phyloP scores from a whole-genome alignment of 495 filamentous ascomycete genomes.

The Aspergillus heteromorphus region DNA sequence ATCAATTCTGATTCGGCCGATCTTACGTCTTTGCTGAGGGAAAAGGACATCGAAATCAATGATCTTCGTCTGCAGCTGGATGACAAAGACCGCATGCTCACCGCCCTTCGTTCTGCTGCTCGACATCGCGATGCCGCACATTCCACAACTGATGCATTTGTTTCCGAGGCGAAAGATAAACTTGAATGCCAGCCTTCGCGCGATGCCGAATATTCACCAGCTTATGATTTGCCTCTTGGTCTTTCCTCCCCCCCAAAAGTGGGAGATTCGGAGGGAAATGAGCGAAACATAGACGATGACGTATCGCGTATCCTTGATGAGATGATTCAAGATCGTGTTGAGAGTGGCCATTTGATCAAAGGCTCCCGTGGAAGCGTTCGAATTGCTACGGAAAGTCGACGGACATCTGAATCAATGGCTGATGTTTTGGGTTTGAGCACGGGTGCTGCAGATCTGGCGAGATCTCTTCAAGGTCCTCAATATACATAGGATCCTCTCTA shows the following conservation, averaged over 20 bases:
- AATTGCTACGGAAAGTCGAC: slow-evolving; percentile 34
- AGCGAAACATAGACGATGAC: slow-evolving; percentile 78
- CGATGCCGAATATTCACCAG: not conserved
- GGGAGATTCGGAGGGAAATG: slow-evolving; percentile 42
- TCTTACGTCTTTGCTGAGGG: slow-evolving; percentile 61
- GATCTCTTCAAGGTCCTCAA: not conserved
- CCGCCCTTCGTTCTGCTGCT: slow-evolving; percentile 79
- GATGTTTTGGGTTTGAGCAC: slow-evolving; percentile 27
- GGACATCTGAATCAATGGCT: slow-evolving; percentile 28
- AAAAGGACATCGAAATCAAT: slow-evolving; percentile 91
- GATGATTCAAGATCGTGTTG: slow-evolving; percentile 86
- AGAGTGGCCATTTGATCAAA: slow-evolving; percentile 59
- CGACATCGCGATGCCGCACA: slow-evolving; percentile 85
- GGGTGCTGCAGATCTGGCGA: slow-evolving; percentile 5
- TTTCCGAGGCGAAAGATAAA: slow-evolving; percentile 28
- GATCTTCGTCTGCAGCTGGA: slow-evolving; percentile 85
- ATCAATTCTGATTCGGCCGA: slow-evolving; percentile 64
- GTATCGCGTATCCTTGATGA: slow-evolving; percentile 87
- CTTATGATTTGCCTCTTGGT: slow-evolving; percentile 7
- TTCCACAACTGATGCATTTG: slow-evolving; percentile 37
- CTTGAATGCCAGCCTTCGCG: slow-evolving; percentile 20
- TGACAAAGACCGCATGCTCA: slow-evolving; percentile 92
- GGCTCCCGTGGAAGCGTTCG: slow-evolving; percentile 52
- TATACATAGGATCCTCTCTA: not conserved
- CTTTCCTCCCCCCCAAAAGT: slow-evolving; percentile 22